These are phyloP conservation scores for Verticillium albo-atrum DNA, from an alignment of 2,329 filamentous ascomycete genomes.

Conservation along the genomic window DNA sequence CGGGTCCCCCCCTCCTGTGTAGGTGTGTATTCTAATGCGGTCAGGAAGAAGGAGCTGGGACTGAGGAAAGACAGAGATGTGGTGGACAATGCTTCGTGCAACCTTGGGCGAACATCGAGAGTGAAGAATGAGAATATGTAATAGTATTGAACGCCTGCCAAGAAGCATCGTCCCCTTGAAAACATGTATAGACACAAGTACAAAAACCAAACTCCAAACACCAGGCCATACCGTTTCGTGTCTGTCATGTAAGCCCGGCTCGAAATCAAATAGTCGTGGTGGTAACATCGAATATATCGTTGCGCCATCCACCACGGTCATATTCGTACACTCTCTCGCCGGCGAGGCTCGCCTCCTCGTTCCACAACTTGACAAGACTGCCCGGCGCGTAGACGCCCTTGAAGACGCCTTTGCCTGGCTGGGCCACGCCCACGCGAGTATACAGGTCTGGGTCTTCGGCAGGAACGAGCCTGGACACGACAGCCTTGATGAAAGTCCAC, in stretches of 20 bases:
- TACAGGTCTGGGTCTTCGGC: conserved; percentile 73
- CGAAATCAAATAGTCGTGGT: conserved; percentile 18
- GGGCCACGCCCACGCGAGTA: conserved; percentile 63
- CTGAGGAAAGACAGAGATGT: too few species aligned
- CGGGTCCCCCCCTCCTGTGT: too few species aligned
- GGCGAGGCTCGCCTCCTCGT: conserved; percentile 69
- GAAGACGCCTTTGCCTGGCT: conserved; percentile 59
- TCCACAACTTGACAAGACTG: conserved; percentile 85
- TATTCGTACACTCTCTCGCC: conserved; percentile 72
- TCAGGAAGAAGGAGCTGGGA: too few species aligned
- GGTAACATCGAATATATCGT: conserved; percentile 67
- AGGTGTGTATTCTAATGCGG: too few species aligned
- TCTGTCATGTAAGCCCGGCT: not conserved
- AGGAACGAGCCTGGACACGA: conserved; percentile 70
- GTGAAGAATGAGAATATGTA: not conserved
- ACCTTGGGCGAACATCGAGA: too few species aligned
- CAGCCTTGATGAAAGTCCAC: conserved; percentile 75
- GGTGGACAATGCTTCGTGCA: too few species aligned
- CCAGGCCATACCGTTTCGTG: not conserved
- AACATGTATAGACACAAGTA: not conserved
- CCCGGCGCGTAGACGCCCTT: conserved; percentile 82
- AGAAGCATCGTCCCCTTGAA: not conserved
- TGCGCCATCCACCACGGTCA: conserved; percentile 71
- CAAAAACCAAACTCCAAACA: not conserved
- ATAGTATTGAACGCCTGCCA: not conserved